A percentile compares a stretch with the other conserved stretches of the same genome.
phyloP scores from a whole-genome alignment of 306 rosid species.

The Vigna nakashimae region DNA sequence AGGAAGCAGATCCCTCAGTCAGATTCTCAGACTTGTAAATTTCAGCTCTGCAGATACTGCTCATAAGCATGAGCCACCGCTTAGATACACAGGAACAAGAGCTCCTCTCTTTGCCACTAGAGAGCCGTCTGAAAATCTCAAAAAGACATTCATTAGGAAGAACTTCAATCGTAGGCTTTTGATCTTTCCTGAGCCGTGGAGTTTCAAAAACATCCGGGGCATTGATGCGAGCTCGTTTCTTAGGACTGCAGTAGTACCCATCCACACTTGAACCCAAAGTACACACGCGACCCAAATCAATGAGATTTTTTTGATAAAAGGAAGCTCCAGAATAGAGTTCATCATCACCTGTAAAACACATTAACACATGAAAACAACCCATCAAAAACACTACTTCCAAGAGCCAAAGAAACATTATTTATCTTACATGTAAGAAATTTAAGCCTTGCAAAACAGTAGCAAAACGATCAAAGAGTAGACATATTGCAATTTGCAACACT shows the following conservation, averaged over 20 bases:
- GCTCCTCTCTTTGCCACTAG: conserved; percentile 19
- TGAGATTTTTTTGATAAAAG: neutral
- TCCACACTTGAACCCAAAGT: conserved; percentile 7
- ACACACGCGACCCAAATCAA: conserved; percentile 14
- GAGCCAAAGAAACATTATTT: neutral
- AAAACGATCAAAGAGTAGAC: neutral
- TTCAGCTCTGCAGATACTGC: neutral
- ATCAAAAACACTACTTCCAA: neutral
- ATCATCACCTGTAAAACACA: conserved; percentile 18
- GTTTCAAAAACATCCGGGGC: neutral
- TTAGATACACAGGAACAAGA: conserved; percentile 9
- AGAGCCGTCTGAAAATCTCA: conserved; percentile 5
- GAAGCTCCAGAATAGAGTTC: neutral
- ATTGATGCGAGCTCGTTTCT: neutral
- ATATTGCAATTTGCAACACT: neutral
- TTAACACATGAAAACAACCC: neutral
- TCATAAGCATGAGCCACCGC: conserved; percentile 14
- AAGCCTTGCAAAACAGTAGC: neutral
- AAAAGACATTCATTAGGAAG: conserved; percentile 21
- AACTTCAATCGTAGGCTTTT: conserved; percentile 3
- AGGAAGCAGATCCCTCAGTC: neutral
- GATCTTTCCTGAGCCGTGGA: neutral
- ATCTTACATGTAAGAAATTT: neutral
- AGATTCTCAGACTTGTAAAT: neutral
- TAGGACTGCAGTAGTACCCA: neutral